phyloP scores from a whole-genome alignment of 139 green algal species.

The Haematococcus lacustris region DNA sequence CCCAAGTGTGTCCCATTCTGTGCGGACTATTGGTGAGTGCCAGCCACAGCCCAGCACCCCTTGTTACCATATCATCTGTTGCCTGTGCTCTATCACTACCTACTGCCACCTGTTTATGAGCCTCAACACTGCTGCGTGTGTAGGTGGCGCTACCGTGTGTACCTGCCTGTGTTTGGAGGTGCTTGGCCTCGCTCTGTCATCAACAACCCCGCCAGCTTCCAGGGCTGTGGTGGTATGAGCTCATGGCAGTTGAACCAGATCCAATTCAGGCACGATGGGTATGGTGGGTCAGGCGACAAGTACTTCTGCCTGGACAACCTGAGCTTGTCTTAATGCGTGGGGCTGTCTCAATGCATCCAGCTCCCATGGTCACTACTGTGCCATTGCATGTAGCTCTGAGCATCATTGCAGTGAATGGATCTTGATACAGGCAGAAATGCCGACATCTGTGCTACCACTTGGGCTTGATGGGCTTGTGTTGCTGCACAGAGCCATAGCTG shows the following conservation, averaged over 20 bases:
- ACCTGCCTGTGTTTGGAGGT: slow-evolving; percentile 10
- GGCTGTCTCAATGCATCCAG: too few relatives aligned
- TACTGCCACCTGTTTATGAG: slow-evolving; percentile 2
- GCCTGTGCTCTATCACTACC: too few relatives aligned
- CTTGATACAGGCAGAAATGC: background rate
- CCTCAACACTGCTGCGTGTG: background rate
- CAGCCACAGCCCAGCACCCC: background rate
- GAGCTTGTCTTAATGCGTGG: too few relatives aligned
- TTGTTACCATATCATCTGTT: slow-evolving; percentile 8
- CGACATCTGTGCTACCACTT: background rate
- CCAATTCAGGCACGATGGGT: slow-evolving; percentile 19
- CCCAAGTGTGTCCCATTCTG: background rate
- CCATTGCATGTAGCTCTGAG: background rate
- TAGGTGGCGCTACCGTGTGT: slow-evolving; percentile 12
- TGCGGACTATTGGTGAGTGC: slow-evolving; percentile 5
- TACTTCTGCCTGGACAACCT: slow-evolving; percentile 28
- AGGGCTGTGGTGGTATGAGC: slow-evolving; percentile 30
- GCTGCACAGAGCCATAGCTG: too few relatives aligned
- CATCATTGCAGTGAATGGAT: background rate
- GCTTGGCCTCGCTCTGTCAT: background rate
- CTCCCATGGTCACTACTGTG: too few relatives aligned
- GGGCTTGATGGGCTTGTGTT: slow-evolving; percentile 2
- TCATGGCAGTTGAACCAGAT: slow-evolving; percentile 26
- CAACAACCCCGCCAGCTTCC: slow-evolving; percentile 3
- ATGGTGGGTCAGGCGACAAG: slow-evolving; percentile 5